Evolutionary conservation across 169 alveolate genomes (phyloP).

Genomic region (Plasmodium falciparum): DNA sequence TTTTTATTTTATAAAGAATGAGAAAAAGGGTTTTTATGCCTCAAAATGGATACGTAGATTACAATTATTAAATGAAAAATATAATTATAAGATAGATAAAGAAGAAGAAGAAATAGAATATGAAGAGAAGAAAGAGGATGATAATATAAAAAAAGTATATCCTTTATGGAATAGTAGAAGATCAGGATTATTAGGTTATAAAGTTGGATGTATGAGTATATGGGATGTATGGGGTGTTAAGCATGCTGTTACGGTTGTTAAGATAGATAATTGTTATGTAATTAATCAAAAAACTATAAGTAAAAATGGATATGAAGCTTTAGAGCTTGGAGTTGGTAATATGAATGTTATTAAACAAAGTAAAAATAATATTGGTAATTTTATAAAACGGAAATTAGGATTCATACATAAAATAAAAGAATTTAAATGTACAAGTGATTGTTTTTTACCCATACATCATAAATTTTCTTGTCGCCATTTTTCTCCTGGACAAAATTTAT

Average conservation of each 20-base stretch:
- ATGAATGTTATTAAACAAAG: slow-evolving; percentile 83
- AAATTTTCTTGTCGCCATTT: slow-evolving; percentile 89
- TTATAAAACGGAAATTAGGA: slow-evolving; percentile 84
- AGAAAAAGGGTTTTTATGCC: slow-evolving; percentile 51
- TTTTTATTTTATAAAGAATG: background rate
- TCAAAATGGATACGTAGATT: slow-evolving; percentile 73
- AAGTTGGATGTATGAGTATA: slow-evolving; percentile 90
- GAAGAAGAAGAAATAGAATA: slow-evolving; percentile 62
- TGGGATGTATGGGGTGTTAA: slow-evolving; percentile 94
- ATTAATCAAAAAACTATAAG: slow-evolving; percentile 86
- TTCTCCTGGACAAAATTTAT: slow-evolving; percentile 92
- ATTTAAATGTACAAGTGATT: slow-evolving; percentile 90
- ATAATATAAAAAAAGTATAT: slow-evolving; percentile 43
- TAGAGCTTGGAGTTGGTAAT: slow-evolving; percentile 89
- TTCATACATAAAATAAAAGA: slow-evolving; percentile 87
- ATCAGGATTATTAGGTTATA: slow-evolving; percentile 89
- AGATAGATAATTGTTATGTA: slow-evolving; percentile 88
- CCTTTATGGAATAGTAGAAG: slow-evolving; percentile 76
- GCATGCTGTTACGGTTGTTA: slow-evolving; percentile 89
- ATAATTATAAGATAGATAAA: slow-evolving; percentile 52
- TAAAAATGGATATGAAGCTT: slow-evolving; percentile 91
- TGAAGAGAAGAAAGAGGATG: slow-evolving; percentile 72
- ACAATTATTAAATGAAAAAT: slow-evolving; percentile 68
- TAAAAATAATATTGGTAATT: slow-evolving; percentile 86
- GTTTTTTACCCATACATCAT: slow-evolving; percentile 90